Base-by-base conservation (phyloP, 2,329 filamentous ascomycete genomes). In the Davidsoniella neocaledoniae region DNA sequence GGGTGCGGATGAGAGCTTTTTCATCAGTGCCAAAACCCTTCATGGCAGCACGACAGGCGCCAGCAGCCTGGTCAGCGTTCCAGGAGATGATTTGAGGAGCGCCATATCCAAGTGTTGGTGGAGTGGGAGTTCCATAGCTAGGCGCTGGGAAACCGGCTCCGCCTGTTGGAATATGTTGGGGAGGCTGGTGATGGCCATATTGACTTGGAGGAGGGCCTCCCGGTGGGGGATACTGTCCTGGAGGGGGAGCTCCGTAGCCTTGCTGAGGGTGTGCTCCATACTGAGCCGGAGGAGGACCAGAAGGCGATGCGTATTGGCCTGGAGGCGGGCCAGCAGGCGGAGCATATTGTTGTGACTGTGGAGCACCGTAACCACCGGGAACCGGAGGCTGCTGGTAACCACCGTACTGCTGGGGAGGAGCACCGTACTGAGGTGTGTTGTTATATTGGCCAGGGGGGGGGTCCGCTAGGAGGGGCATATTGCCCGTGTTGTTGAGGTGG, bases 21-120 rank as follows among this genome's bases (percentile, higher is more conserved):
- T 95, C 88, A 58, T 96, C 79, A 0, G 88, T 95, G 33, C 88
- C 90, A 54, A 94, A 85, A 0, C 87, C 87, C 64, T 94, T 94
- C 86, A 95, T 94, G 2, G 90, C 86, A 57, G 74, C 74, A 48
- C 86, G 77, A 19, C 94, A 68, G 3, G 71, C 75, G 51, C 86
- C 76, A 0, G 86, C 83, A 57, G 91, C 79, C 10, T 69, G 66
- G 2, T 68, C 71, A 44, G 77, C 81, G 55, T 94, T 79, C 70
- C 73, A 81, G 26, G 76, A 71, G 41, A 85, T 82, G 43, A 76
- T 68, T 58, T 84, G 82, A 10, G 77, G 76, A 0, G 81, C 73
- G 2, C 78, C 77, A 59, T 94, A 95, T 36, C 88, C 88, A 0
- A 74, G 65, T 0, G 83, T 83, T 0, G 85, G 76, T 9, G 75